Conservation (phyloP, 129 eudicot species). For the Apium graveolens region DNA sequence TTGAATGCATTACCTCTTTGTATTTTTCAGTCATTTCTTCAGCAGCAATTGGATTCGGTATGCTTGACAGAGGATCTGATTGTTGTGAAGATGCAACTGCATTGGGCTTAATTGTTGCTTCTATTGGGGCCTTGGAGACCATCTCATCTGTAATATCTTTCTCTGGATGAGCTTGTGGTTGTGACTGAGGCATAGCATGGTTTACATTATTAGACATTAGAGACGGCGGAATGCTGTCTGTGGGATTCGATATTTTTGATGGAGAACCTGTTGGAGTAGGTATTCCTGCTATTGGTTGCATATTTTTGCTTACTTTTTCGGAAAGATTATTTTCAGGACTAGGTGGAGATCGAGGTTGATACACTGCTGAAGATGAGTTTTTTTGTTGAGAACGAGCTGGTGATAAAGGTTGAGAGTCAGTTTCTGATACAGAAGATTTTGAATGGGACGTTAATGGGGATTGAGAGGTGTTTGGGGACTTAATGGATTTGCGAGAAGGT, state of each 20-base stretch:
- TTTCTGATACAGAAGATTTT: slow-evolving; percentile 6
- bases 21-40: slow-evolving; percentile 10
- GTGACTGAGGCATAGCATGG: neutral
- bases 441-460: slow-evolving; percentile 18
- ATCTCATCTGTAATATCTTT: neutral
- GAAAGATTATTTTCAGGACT: slow-evolving; percentile 6
- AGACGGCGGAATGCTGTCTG: slow-evolving; percentile 6
- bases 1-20: slow-evolving; percentile 12
- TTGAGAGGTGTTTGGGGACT: slow-evolving; percentile 8
- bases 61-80: neutral
- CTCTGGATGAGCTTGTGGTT: slow-evolving; percentile 10
- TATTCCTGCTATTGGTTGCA: slow-evolving; percentile 3
- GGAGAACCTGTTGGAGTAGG: slow-evolving; percentile 16
- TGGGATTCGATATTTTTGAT: neutral
- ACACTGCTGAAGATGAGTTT: slow-evolving; percentile 21
- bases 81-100: slow-evolving; percentile 6
- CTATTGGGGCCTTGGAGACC: neutral
- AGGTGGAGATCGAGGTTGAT: slow-evolving; percentile 26
- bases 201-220: neutral
- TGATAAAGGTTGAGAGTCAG: slow-evolving; percentile 24
- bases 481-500: neutral
- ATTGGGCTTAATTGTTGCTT: neutral
- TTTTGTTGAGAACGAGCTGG: slow-evolving; percentile 22
- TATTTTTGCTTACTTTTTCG: neutral
- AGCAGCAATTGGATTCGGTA: neutral